Evolutionary conservation across 805 yeast genomes (phyloP).

Genomic region (Wickerhamomyces bisporus): DNA sequence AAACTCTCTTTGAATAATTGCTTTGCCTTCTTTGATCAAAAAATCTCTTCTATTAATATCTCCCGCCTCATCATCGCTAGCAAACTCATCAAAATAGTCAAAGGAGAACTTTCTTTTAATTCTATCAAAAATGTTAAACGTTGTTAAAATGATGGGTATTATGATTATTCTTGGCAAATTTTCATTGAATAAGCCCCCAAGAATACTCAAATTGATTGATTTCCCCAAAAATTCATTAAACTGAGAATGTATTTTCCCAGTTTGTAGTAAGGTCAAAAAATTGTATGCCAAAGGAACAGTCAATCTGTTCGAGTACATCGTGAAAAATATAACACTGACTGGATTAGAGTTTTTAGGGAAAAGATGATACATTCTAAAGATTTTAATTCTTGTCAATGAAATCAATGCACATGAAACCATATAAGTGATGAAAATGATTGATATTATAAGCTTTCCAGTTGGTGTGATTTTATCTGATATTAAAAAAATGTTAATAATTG

Average conservation of each 20-base stretch:
- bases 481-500: constrained; percentile 52
- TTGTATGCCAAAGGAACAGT: constrained; percentile 81
- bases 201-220: constrained; percentile 68
- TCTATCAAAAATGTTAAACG: constrained; percentile 63
- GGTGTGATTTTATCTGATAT: constrained; percentile 25
- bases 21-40: constrained; percentile 21
- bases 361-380: constrained; percentile 73
- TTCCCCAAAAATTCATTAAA: constrained; percentile 74
- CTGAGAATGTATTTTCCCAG: constrained; percentile 40
- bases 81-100: constrained; percentile 31
- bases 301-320: constrained; percentile 74
- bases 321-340: constrained; percentile 69
- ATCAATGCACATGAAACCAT: constrained; percentile 66
- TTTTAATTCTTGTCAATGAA: constrained; percentile 59
- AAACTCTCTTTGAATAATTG: constrained; percentile 20
- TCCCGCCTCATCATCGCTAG: constrained; percentile 34
- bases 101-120: constrained; percentile 32
- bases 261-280: constrained; percentile 55
- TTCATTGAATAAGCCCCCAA: constrained; percentile 67
- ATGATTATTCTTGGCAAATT: constrained; percentile 71
- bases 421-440: constrained; percentile 44
- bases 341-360: constrained; percentile 70
- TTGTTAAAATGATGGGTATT: constrained; percentile 61
- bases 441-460: constrained; percentile 31
- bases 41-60: constrained; percentile 13